Base-by-base conservation (phyloP, 805 yeast genomes). In the Myxozyma kluyveri region DNA sequence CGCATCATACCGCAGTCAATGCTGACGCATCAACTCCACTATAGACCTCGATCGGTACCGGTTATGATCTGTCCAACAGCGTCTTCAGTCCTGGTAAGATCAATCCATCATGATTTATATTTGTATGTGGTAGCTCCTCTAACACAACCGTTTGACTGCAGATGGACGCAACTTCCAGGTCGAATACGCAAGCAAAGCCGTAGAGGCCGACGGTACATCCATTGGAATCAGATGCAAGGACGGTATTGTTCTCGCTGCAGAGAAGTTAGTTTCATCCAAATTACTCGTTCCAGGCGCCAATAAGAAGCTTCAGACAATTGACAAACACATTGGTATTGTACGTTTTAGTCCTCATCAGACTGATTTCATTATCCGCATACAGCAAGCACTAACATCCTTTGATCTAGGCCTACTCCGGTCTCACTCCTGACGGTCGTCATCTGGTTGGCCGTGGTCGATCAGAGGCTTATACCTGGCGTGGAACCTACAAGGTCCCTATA, bases 191-290 rank as follows among this genome's bases (percentile, higher is more conserved):
- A 78, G 86, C 64, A 93, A 93, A 68, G 99, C 99, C 1, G 98
- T 91, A 2, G 99, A 93, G 70, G 90, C 89, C 65, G 96, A 96
- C 45, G 95, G 96, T 9, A 93, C 99, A 0, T 83, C 97, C 19
- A 77, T 93, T 63, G 99, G 97, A 37, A 84, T 93, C 67, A 86
- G 87, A 67, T 88, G 86, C 72, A 80, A 80, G 64, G 98, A 91
- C 67, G 99, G 99, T 48, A 79, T 93, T 32, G 96, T 93, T n/a
- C 78, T 93, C 61, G 99, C 98, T 14, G 95, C 88, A n/a, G 99
- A 93, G 70, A 93, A 91, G 72, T 78, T 90, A 64, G 78, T 89
- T 63, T 76, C 83, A 45, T 89, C 98, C 38, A 90, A 89, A 68
- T 74, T 93, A 60, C 75, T 93, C 55, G 96, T 86, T 14, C 95